Percentiles rank a stretch among this genome's conserved stretches.
Evolutionary conservation across 805 yeast species (phyloP).

Genomic region (Lipomyces sp.): DNA sequence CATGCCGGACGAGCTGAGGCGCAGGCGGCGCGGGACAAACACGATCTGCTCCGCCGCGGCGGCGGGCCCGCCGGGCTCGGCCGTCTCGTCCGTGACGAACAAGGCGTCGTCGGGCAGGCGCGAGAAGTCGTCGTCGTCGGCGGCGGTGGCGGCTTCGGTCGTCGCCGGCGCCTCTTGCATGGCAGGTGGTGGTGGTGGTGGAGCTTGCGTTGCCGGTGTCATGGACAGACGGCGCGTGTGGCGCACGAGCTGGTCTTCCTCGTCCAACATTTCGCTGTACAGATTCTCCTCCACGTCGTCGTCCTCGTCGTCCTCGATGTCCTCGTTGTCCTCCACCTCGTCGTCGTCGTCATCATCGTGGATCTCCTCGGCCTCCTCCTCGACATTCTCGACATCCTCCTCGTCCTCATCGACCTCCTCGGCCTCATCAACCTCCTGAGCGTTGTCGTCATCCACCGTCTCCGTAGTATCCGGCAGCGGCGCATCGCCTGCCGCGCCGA

Average conservation of each 20-base stretch:
- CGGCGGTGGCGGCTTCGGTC: too few relatives aligned
- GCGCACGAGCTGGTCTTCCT: conserved; percentile 23
- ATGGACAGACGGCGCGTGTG: conserved; percentile 9
- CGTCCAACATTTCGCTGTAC: conserved; percentile 21
- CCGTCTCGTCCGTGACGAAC: conserved; percentile 13
- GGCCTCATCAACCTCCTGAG: not conserved
- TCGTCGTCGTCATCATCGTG: not conserved
- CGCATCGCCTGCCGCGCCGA: not conserved
- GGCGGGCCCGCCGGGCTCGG: not conserved
- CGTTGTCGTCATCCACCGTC: conserved; percentile 4
- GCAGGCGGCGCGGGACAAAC: conserved; percentile 17
- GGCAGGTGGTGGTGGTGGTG: conserved; percentile 29
- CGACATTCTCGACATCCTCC: conserved; percentile 5
- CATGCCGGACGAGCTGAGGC: conserved; percentile 6
- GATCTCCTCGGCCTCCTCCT: conserved; percentile 3
- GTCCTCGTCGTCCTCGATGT: not conserved
- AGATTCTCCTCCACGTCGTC: too few relatives aligned
- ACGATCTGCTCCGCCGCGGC: conserved; percentile 11
- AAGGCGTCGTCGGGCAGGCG: conserved; percentile 14
- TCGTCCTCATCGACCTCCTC: conserved; percentile 8
- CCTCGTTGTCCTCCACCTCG: conserved; percentile 2
- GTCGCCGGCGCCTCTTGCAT: conserved; percentile 25
- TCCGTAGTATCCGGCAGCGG: not conserved
- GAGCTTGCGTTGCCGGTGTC: not conserved
- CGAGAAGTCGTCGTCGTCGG: conserved; percentile 6